Percentiles rank a stretch among this genome's conserved stretches.
Conservation (phyloP, 139 green algal species). For the Trebouxia sp. region DNA sequence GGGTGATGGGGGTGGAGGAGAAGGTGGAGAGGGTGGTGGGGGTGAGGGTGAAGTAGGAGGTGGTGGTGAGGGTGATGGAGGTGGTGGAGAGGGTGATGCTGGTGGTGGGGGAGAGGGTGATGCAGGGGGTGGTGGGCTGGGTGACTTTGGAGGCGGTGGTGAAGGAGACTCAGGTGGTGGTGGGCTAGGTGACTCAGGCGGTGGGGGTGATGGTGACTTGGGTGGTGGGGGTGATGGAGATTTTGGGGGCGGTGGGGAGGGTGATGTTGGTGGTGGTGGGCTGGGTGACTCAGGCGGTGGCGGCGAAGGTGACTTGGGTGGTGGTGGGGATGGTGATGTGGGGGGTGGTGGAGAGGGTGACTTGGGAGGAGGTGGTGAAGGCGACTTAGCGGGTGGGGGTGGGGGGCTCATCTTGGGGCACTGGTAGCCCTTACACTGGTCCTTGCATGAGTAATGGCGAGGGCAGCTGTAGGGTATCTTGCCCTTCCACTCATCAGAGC, state of each 20-base stretch:
- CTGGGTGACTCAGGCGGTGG: not conserved
- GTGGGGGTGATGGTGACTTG: not conserved
- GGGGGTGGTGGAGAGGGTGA: not conserved
- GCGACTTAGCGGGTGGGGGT: not conserved
- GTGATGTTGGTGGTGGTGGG: not conserved
- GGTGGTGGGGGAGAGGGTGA: not conserved
- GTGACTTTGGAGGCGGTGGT: not conserved
- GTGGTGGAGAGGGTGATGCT: not conserved
- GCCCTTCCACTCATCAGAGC: not conserved
- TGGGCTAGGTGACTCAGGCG: too few species aligned
- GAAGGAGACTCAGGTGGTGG: too few species aligned
- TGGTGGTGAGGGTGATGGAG: not conserved
- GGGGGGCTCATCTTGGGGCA: conserved; percentile 1
- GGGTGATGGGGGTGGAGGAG: not conserved
- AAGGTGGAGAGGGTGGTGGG: not conserved
- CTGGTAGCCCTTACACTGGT: not conserved
- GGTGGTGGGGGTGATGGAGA: not conserved
- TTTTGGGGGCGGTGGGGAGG: not conserved
- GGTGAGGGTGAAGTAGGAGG: not conserved
- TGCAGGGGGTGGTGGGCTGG: not conserved
- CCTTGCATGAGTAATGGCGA: conserved; percentile 1
- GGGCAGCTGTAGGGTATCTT: conserved; percentile 6
- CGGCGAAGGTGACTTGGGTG: not conserved
- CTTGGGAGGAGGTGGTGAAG: not conserved
- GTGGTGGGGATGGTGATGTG: not conserved